Percentiles rank a stretch among this genome's conserved stretches.
Evolutionary conservation across 2,329 filamentous ascomycete genomes (phyloP).

Genomic region (Furcasterigmium furcatum): DNA sequence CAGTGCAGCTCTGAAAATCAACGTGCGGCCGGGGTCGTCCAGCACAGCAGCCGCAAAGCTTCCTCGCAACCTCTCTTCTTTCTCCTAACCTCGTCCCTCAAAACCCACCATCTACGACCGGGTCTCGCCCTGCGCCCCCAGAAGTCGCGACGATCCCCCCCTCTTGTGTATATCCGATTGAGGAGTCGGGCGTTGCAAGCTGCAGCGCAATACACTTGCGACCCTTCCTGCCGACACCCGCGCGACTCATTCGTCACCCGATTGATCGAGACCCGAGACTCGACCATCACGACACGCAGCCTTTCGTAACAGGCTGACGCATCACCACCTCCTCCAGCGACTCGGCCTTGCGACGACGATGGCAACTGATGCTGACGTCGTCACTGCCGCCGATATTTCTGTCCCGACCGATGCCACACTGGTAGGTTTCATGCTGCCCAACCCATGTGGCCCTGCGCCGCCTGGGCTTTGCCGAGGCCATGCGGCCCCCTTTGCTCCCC

Average conservation of each 20-base stretch:
- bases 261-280: neutral
- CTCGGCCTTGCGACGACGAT: slow-evolving; percentile 39
- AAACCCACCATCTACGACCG: neutral
- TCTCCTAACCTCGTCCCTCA: slow-evolving; percentile 3
- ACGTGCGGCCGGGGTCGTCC: neutral
- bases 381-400: slow-evolving; percentile 52
- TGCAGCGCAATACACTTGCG: neutral
- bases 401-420: slow-evolving; percentile 40
- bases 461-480: neutral
- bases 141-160: neutral
- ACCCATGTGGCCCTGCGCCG: neutral
- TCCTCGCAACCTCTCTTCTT: slow-evolving; percentile 10
- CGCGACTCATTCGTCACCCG: slow-evolving; percentile 6
- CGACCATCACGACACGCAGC: slow-evolving; percentile 16
- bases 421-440: slow-evolving; percentile 31
- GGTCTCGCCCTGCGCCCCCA: neutral
- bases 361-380: slow-evolving; percentile 58
- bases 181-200: neutral
- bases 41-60: slow-evolving; percentile 4
- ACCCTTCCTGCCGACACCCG: slow-evolving; percentile 10
- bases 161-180: neutral
- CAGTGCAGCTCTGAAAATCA: slow-evolving; percentile 1
- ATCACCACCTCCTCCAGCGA: neutral
- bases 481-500: too few species aligned
- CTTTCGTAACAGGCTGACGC: slow-evolving; percentile 24